Conservation (phyloP, 1,284 basidiomycete species). For the Volvariella surrecta region DNA sequence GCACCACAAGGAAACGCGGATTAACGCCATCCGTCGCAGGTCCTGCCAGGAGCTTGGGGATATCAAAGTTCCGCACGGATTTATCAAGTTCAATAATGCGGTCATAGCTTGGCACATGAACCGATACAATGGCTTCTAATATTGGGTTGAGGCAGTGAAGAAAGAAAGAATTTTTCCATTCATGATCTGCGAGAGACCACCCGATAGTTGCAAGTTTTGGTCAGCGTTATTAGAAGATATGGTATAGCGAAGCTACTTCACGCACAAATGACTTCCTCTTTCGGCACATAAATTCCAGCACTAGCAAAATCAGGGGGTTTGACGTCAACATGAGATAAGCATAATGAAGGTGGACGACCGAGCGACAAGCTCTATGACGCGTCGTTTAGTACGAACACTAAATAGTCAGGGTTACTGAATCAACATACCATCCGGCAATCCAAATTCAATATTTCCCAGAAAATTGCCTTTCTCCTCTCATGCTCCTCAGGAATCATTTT, state of each 20-base stretch:
- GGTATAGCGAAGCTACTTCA: conserved; percentile 10
- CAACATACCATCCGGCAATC: conserved; percentile 62
- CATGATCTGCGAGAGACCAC: conserved; percentile 38
- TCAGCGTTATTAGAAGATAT: background rate
- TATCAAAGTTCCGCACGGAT: conserved; percentile 47
- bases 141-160: conserved; percentile 57
- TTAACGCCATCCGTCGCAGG: conserved; percentile 29
- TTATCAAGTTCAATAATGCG: conserved; percentile 51
- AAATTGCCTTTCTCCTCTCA: conserved; percentile 56
- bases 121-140: conserved; percentile 56
- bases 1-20: conserved; percentile 54
- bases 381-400: conserved; percentile 1
- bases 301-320: conserved; percentile 53
- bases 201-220: background rate
- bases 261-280: conserved; percentile 60
- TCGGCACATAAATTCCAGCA: conserved; percentile 45
- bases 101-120: conserved; percentile 47
- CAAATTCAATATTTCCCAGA: conserved; percentile 69
- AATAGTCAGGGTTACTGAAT: conserved; percentile 3
- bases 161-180: conserved; percentile 69
- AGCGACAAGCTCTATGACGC: conserved; percentile 57
- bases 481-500: conserved; percentile 63
- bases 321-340: conserved; percentile 57
- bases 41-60: conserved; percentile 46
- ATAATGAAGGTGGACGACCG: conserved; percentile 67